A percentile compares a stretch with the other conserved stretches of the same genome.
These are phyloP conservation scores for Backusella parvicylindrica DNA, from an alignment of 192 early-diverging fungal species.

Conservation along the genomic window DNA sequence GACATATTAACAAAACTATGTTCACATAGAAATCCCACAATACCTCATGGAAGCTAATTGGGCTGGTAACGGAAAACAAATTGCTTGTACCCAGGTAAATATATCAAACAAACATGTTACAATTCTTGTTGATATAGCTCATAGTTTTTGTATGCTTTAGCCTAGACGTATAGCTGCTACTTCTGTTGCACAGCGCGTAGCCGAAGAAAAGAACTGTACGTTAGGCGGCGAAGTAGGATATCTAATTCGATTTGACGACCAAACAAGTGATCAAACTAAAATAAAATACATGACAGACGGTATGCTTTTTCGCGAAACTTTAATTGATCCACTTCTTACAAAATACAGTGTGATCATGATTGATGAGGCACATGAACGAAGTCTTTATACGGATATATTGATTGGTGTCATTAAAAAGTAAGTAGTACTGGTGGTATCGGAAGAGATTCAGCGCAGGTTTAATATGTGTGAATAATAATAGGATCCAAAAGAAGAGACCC, in stretches of 20 bases:
- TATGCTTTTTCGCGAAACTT: conserved; percentile 75
- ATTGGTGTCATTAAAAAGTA: conserved; percentile 80
- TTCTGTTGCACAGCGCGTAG: conserved; percentile 70
- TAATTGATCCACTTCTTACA: conserved; percentile 71
- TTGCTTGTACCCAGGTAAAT: conserved; percentile 73
- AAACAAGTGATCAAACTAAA: conserved; percentile 43
- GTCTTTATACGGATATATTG: conserved; percentile 69
- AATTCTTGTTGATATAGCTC: conserved; percentile 11
- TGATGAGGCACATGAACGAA: conserved; percentile 78
- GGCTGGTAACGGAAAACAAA: conserved; percentile 53
- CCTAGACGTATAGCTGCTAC: conserved; percentile 73
- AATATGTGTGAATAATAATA: no score
- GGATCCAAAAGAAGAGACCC: conserved; percentile 65
- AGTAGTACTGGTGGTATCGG: no score
- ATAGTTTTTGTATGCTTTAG: conserved; percentile 9
- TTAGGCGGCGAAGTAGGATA: conserved; percentile 81
- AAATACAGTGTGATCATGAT: conserved; percentile 77
- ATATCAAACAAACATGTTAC: conserved; percentile 54
- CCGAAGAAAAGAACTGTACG: conserved; percentile 63
- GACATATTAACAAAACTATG: background rate
- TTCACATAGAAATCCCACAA: conserved; percentile 66
- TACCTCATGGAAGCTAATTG: conserved; percentile 76
- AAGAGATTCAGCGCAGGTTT: no score
- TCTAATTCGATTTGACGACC: conserved; percentile 67
- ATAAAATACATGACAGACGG: conserved; percentile 89